phyloP scores from a whole-genome alignment of 1,284 basidiomycete genomes.

The Trichosporon faecale region DNA sequence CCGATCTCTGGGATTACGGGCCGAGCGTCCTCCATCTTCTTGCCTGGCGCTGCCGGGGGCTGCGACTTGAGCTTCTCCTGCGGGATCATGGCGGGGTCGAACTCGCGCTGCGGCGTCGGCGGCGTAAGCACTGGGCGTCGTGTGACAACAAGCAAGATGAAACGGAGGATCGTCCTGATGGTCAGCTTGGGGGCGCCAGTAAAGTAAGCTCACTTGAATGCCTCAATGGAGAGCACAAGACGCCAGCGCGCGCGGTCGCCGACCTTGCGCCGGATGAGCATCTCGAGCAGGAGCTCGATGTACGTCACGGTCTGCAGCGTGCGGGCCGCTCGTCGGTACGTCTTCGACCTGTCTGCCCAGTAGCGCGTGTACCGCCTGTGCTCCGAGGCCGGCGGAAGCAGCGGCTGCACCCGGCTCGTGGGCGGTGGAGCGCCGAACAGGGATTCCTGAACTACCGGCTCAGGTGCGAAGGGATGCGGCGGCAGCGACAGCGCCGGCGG shows the following conservation, averaged over 20 bases:
- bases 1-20: conserved; percentile 30
- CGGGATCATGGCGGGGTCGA: conserved; percentile 68
- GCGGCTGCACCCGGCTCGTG: conserved; percentile 24
- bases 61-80: conserved; percentile 19
- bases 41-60: neutral
- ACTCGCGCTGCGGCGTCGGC: conserved; percentile 77
- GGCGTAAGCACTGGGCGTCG: conserved; percentile 68
- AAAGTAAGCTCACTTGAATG: conserved; percentile 64
- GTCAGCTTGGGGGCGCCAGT: conserved; percentile 12
- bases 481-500: conserved; percentile 63
- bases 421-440: conserved; percentile 16
- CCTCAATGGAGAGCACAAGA: conserved; percentile 68
- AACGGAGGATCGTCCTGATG: conserved; percentile 65
- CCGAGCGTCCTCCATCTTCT: conserved; percentile 42
- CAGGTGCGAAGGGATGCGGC: conserved; percentile 54
- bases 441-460: conserved; percentile 53
- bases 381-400: conserved; percentile 42
- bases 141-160: conserved; percentile 68
- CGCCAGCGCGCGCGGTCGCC: conserved; percentile 64
- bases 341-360: conserved; percentile 65
- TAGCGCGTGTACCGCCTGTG: conserved; percentile 66
- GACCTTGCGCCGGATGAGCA: conserved; percentile 66
- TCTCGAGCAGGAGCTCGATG: conserved; percentile 77
- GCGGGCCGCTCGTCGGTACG: conserved; percentile 73
- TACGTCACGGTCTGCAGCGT: conserved; percentile 70